phyloP scores from a whole-genome alignment of 2,329 filamentous ascomycete species.

The Penicillium occitanis region DNA sequence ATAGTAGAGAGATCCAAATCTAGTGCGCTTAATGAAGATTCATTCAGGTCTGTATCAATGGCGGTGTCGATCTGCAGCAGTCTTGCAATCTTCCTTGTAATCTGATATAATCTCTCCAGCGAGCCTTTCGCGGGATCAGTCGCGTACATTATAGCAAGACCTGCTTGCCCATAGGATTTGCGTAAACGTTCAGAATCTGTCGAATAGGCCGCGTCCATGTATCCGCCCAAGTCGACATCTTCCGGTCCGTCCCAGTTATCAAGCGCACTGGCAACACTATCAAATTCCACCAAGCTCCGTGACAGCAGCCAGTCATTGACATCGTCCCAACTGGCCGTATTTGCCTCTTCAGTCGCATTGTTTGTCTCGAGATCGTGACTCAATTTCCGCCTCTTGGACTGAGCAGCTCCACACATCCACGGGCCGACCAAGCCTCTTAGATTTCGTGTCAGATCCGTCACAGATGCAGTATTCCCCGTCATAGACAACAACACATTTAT shows the following conservation, averaged over 20 bases:
- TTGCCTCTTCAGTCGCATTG: constrained; percentile 27
- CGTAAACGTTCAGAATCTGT: constrained; percentile 1
- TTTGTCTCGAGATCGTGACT: constrained; percentile 33
- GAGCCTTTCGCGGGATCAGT: constrained; percentile 47
- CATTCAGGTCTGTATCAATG: constrained; percentile 25
- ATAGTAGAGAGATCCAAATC: constrained; percentile 34
- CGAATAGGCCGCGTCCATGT: constrained; percentile 37
- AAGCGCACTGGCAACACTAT: constrained; percentile 52
- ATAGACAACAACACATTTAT: constrained; percentile 56
- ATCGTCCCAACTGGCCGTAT: constrained; percentile 54
- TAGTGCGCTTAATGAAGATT: constrained; percentile 31
- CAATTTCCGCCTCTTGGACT: constrained; percentile 55
- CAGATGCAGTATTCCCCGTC: constrained; percentile 34
- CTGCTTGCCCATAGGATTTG: constrained; percentile 55
- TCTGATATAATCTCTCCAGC: constrained; percentile 49
- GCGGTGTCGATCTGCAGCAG: constrained; percentile 53
- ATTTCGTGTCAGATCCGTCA: constrained; percentile 52
- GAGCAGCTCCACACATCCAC: constrained; percentile 61
- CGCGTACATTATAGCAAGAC: constrained; percentile 60
- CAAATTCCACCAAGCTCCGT: constrained; percentile 52
- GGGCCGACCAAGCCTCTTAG: constrained; percentile 60
- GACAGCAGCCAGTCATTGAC: constrained; percentile 61
- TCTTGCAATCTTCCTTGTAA: constrained; percentile 53
- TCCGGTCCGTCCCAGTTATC: constrained; percentile 60
- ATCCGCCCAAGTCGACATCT: constrained; percentile 60